Base-by-base conservation (phyloP, 768 basidiomycete genomes). In the Lactarius psammicola region DNA sequence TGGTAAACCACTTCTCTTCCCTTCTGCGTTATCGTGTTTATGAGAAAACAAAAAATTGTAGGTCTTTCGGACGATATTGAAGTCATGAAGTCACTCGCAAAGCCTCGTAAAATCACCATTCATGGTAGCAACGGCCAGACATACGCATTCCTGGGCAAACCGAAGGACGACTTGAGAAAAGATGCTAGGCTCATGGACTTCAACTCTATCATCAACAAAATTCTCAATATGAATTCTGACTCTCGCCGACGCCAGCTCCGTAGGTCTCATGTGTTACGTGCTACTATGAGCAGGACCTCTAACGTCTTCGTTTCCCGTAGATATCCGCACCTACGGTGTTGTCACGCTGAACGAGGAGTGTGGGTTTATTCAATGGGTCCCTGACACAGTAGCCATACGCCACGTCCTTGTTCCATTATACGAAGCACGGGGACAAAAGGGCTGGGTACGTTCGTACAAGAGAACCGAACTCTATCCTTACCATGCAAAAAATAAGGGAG, bases 291-390 rank as follows among this genome's bases (percentile, higher is more conserved):
- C 38, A 55, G 36, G 40, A 46, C 44, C 57, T 55, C 70, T 70
- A 60, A 60, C 31, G 26, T 49, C 63, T 17, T 15, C 4, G 40
- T n/a, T n/a, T n/a, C 2, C 0, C 34, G 36, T 66, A 95, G 96
- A 90, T 74, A 94, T 99, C 64, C 87, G 96, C 30, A 98, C 97
- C 2, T 99, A 98, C 72, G 92, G 94, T n/a, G 94, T 98, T n/a
- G 89, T 97, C 31, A 93, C 95, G 6, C 81, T 99, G 68, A 98
- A 97, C 73, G 96, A 98, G 70, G 94, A 96, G 69, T 98, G 95
- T 72, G 97, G 97, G 0, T 86, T 98, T 57, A 94, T 98, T 63
- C 94, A 99, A 85, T 99, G 97, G 97, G 97, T 99, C 3, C 92
- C 90, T 0, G 90, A 98, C 74, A 97, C 95, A 1, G 81, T 86